Base-by-base conservation (phyloP, 176 grass and related monocot species). In the Neostapfia colusana region DNA sequence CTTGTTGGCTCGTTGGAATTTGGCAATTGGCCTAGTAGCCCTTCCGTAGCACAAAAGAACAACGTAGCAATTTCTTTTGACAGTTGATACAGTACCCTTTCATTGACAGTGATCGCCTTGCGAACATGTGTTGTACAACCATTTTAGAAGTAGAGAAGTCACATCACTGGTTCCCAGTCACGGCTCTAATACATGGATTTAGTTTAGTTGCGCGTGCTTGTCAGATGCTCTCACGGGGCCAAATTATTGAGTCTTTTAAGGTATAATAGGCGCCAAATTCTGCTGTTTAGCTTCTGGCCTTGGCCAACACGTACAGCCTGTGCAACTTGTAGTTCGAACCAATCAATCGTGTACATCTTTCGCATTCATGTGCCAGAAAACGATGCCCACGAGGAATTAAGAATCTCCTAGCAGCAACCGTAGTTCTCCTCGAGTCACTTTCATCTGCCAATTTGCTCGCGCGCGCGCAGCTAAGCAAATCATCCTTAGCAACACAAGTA, bases 221-320 rank as follows among this genome's bases (percentile, higher is more conserved):
- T 84, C 70, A 75, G 3, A 54, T 64, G 81, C 79, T 68, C 16
- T 63, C 69, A 88, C 50, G 53, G 75, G 10, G 53, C 25, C n/a
- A 79, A 76, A 77, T 57, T 35, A 67, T 36, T 78, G 20, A 21
- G 1, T 48, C 72, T 38, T 44, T 16, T 79, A 73, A 46, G 50
- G 24, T 5, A 62, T 21, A 7, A n/a, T 69, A 62, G 0, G 44
- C 44, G 81, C 63, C 37, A 74, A 79, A 84, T 28, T 45, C 65
- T 35, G n/a, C n/a, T 21, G 60, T 36, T 4, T 77, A 69, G 43
- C 70, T 42, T 75, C 20, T 46, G 54, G 20, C 20, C 63, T 4
- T 49, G 18, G 37, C 54, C 24, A 70, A 56, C 57, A 42, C 73
- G 74, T 63, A 88, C 43, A 62, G 70, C 1, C 23, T 27, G 34